A percentile compares a stretch with the other conserved stretches of the same genome.
Evolutionary conservation across 306 rosid species (phyloP).

Genomic region (Cicer pinnatifidum): DNA sequence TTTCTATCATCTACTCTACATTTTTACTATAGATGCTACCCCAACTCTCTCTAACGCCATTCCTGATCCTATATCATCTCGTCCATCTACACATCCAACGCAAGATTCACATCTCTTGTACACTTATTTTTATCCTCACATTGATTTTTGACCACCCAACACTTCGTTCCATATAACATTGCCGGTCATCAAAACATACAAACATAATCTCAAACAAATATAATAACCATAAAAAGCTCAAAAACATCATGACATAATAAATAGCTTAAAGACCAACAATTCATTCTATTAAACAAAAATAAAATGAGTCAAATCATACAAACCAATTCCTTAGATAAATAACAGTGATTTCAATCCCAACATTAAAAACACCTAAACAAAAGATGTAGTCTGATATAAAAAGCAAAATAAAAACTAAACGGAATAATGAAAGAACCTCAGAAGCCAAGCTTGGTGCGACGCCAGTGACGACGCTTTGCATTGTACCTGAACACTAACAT

Average conservation of each 20-base stretch:
- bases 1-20: no score
- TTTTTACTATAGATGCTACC: no score
- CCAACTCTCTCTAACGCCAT: no score
- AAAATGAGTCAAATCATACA: background rate
- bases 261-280: background rate
- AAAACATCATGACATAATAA: background rate
- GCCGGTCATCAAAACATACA: background rate
- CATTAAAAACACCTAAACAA: background rate
- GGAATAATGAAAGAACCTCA: slow-evolving; percentile 38
- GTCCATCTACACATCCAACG: no score
- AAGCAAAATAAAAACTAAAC: background rate
- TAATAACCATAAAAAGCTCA: background rate
- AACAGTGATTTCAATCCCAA: background rate
- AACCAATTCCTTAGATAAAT: background rate
- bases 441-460: slow-evolving; percentile 83
- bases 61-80: no score
- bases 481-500: slow-evolving; percentile 55
- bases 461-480: slow-evolving; percentile 90
- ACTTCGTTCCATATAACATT: no score
- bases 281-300: background rate
- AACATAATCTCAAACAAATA: background rate
- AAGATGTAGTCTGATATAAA: background rate
- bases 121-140: no score
- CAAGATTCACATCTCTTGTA: no score
- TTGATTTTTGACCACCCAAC: no score